Evolutionary conservation across 1,284 basidiomycete species (phyloP).

Genomic region (Waitea zeae): DNA sequence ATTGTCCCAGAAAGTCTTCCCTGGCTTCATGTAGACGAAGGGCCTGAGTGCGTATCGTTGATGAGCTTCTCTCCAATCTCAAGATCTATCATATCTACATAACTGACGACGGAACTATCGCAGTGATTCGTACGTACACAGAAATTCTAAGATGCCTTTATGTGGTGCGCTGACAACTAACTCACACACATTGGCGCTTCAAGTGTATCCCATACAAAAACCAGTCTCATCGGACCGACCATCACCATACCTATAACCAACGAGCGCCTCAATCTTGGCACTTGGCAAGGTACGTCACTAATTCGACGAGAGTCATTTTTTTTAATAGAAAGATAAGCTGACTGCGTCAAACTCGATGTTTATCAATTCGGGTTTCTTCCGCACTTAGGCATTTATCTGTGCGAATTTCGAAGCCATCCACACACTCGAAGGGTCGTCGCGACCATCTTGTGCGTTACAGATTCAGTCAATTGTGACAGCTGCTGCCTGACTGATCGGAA

Average conservation of each 20-base stretch:
- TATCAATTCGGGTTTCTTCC: too few species aligned
- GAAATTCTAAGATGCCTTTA: too few species aligned
- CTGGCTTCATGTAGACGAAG: conserved; percentile 85
- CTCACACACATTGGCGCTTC: neutral
- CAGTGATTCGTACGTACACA: conserved; percentile 54
- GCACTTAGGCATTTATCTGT: conserved; percentile 56
- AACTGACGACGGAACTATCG: conserved; percentile 10
- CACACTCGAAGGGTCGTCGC: conserved; percentile 62
- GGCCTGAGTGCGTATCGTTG: conserved; percentile 69
- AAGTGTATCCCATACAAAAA: conserved; percentile 84
- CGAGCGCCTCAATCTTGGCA: conserved; percentile 69
- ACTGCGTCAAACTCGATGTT: neutral
- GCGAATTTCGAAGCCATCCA: conserved; percentile 56
- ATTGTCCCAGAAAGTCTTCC: conserved; percentile 78
- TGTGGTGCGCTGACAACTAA: conserved; percentile 1
- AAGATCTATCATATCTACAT: conserved; percentile 4
- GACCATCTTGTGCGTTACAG: conserved; percentile 74
- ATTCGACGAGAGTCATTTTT: conserved; percentile 1
- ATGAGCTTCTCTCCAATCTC: too few species aligned
- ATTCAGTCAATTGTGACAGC: too few species aligned
- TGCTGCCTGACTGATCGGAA: too few species aligned
- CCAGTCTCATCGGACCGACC: conserved; percentile 67
- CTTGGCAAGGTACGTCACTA: conserved; percentile 62
- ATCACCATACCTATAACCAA: conserved; percentile 78
- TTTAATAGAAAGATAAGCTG: neutral